These are phyloP conservation scores for Colletotrichum lentis DNA, from an alignment of 2,329 filamentous ascomycete genomes.

Conservation along the genomic window DNA sequence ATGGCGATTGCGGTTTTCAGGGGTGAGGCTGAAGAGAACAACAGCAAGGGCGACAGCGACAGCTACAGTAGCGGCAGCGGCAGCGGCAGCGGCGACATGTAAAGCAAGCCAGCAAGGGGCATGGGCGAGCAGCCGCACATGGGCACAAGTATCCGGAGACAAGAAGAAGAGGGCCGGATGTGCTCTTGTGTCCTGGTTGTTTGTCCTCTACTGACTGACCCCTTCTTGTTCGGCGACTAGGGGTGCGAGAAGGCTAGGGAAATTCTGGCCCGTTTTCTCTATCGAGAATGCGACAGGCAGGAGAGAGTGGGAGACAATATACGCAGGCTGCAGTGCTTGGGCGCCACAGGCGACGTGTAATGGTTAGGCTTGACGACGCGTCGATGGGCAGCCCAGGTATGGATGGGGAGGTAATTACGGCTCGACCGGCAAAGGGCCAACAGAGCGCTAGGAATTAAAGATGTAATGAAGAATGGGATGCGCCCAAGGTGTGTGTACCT, in stretches of 20 bases:
- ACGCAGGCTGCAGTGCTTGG: slow-evolving; percentile 4
- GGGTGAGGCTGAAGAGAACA: slow-evolving; percentile 35
- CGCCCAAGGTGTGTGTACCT: background rate
- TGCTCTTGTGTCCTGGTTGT: slow-evolving; percentile 2
- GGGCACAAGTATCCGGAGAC: slow-evolving; percentile 4
- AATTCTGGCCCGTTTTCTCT: slow-evolving; percentile 12
- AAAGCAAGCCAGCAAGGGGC: slow-evolving; percentile 29
- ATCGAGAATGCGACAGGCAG: slow-evolving; percentile 15
- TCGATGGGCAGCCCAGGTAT: background rate
- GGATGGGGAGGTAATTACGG: slow-evolving; percentile 13
- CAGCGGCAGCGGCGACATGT: slow-evolving; percentile 33
- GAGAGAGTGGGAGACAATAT: slow-evolving; percentile 1
- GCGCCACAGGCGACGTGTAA: slow-evolving; percentile 1
- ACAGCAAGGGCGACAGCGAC: background rate
- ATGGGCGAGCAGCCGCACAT: slow-evolving; percentile 33
- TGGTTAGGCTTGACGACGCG: slow-evolving; percentile 10
- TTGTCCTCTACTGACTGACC: background rate
- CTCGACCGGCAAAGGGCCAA: slow-evolving; percentile 14
- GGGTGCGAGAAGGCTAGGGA: slow-evolving; percentile 19
- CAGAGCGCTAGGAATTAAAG: slow-evolving; percentile 7
- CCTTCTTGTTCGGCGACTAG: slow-evolving; percentile 16
- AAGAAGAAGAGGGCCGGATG: background rate
- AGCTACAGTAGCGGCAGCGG: slow-evolving; percentile 7
- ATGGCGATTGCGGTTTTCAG: slow-evolving; percentile 36
- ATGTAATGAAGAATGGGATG: slow-evolving; percentile 9